Conservation (phyloP, 352 stramenopile genomes). For the Pythium grandisporangium region DNA sequence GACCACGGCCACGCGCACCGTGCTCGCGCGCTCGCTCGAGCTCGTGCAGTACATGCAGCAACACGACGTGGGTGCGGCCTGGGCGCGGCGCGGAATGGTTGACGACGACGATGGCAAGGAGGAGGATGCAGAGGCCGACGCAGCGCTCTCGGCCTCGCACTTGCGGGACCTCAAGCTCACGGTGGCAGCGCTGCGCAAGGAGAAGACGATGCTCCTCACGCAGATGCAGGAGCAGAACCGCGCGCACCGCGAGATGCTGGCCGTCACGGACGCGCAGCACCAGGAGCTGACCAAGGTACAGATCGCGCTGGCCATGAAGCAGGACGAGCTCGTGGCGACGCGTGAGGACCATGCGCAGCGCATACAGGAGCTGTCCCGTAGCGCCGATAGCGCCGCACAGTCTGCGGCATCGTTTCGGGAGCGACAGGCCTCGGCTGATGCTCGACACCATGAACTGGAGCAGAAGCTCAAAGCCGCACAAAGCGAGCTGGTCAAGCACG, state of each 20-base stretch:
- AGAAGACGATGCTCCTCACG: constrained; percentile 42
- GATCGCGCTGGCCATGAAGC: constrained; percentile 22
- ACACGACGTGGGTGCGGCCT: too few relatives aligned
- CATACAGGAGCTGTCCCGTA: too few relatives aligned
- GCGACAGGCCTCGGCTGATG: too few relatives aligned
- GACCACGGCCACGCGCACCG: constrained; percentile 23
- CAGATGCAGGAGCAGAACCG: constrained; percentile 52
- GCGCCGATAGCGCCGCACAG: too few relatives aligned
- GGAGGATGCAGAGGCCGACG: constrained; percentile 2
- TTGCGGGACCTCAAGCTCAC: constrained; percentile 36
- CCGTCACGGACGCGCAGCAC: constrained; percentile 36
- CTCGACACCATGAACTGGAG: too few relatives aligned
- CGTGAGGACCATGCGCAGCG: constrained; percentile 39
- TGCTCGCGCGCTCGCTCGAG: constrained; percentile 23
- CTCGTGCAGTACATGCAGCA: constrained; percentile 45
- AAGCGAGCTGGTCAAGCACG: constrained; percentile 56
- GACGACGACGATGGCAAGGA: constrained; percentile 12
- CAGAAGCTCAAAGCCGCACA: constrained; percentile 21
- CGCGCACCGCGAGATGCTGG: constrained; percentile 30
- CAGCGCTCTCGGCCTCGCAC: constrained; percentile 5
- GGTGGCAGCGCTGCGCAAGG: constrained; percentile 44
- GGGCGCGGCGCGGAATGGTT: too few relatives aligned
- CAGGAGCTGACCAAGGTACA: constrained; percentile 48
- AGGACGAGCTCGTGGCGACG: constrained; percentile 28
- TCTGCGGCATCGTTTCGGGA: too few relatives aligned